phyloP scores from a whole-genome alignment of 208 protist genomes.

The Leishmania tropica region DNA sequence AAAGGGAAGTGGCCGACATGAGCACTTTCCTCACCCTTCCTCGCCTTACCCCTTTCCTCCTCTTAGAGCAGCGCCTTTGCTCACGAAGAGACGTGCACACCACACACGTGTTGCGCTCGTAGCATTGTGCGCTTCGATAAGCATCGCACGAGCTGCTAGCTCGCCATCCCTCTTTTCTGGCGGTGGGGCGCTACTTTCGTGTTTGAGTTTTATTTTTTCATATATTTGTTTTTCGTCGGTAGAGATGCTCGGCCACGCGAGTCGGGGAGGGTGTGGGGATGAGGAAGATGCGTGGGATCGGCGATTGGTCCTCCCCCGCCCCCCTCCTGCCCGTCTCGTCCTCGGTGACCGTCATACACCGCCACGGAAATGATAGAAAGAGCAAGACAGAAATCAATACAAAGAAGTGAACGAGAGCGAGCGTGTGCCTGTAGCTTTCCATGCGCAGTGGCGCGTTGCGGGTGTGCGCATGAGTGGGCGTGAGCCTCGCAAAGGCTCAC shows the following conservation, averaged over 20 bases:
- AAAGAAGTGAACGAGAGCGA: neutral
- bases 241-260: constrained; percentile 4
- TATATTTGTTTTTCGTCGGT: constrained; percentile 2
- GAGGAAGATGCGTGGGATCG: neutral
- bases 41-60: neutral
- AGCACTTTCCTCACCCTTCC: neutral
- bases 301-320: neutral
- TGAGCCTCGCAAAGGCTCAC: neutral
- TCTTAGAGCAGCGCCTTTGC: neutral
- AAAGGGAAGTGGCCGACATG: neutral
- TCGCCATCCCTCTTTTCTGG: neutral
- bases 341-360: neutral
- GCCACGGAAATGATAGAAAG: constrained; percentile 10
- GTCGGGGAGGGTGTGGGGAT: neutral
- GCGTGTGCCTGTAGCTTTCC: neutral
- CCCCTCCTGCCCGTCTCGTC: neutral
- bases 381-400: neutral
- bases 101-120: neutral
- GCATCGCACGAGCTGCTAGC: neutral
- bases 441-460: neutral
- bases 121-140: neutral
- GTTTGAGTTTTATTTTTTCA: neutral
- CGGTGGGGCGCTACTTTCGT: too few species aligned
- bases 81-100: neutral
- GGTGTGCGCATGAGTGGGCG: neutral